A percentile compares a stretch with the other conserved stretches of the same genome.
These are phyloP conservation scores for Xylariaceae sp. DNA, from an alignment of 2,329 filamentous ascomycete genomes.

Conservation along the genomic window DNA sequence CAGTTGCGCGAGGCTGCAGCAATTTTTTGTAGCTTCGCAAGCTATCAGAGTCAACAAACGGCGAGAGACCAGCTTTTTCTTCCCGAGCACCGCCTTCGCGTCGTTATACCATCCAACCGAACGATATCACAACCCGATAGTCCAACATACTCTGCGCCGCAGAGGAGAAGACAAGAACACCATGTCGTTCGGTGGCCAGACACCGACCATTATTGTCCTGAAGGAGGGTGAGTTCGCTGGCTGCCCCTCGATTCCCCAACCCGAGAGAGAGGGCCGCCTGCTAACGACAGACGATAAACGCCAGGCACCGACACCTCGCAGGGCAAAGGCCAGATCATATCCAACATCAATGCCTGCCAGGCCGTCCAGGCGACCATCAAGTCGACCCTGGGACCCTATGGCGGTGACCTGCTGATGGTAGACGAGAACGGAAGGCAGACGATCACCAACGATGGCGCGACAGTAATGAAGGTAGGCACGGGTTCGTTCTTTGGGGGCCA, in stretches of 20 bases:
- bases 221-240: conserved; percentile 84
- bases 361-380: conserved; percentile 95
- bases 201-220: conserved; percentile 95
- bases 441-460: conserved; percentile 98
- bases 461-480: conserved; percentile 83
- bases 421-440: conserved; percentile 94
- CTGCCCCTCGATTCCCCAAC: conserved; percentile 19
- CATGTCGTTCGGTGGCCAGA: conserved; percentile 97
- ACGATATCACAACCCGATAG: neutral
- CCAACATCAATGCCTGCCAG: conserved; percentile 97
- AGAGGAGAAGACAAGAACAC: conserved; percentile 24
- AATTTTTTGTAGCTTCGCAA: conserved; percentile 43
- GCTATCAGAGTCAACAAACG: conserved; percentile 21
- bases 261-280: neutral
- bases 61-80: conserved; percentile 3
- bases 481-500: conserved; percentile 3
- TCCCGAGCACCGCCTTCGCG: neutral
- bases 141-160: conserved; percentile 1
- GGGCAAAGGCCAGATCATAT: conserved; percentile 91
- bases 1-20: conserved; percentile 35
- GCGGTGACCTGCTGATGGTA: conserved; percentile 91
- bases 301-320: conserved; percentile 94
- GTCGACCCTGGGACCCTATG: conserved; percentile 91
- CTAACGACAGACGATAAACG: conserved; percentile 14
- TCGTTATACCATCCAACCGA: too few species aligned